Base-by-base conservation (phyloP, 768 basidiomycete genomes). In the Strobilomyces dryophilus region DNA sequence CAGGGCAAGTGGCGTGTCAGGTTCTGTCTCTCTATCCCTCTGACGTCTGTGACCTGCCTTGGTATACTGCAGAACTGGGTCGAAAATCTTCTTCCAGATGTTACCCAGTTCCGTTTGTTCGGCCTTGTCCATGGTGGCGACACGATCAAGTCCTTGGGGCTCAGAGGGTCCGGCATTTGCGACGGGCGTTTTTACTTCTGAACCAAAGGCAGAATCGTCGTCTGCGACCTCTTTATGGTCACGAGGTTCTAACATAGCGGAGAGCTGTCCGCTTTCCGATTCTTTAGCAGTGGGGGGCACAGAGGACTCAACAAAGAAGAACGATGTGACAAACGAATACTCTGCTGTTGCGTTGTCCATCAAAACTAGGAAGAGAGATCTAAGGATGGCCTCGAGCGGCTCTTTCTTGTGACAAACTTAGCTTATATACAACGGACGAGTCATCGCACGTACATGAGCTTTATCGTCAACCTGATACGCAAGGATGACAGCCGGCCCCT, bases 271-370 rank as follows among this genome's bases (percentile, higher is more conserved):
- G 5, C 52, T 70, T 36, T 71, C 68, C 3, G 64, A 52, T 44
- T 78, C 80, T 26, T 56, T 57, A 11, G 71, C 63, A 18, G 72
- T 68, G 2, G 71, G 60, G 7, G 47, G 61, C 55, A 39, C 64
- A 34, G 56, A 49, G 5, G 56, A 64, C 54, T 66, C 67, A 5
- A 60, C 60, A 7, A 80, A 74, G 73, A 98, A 98, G 74, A 99
- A 98, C 0, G 83, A 74, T 10, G 83, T 81, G 47, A 97, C 71
- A 62, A 98, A 98, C 1, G 84, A 77, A 70, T 94, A 95, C 71
- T 98, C 95, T 27, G 93, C 83, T 1, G 89, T 89, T 4, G 91
- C 87, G 64, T 99, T 98, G 73, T 98, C 94, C 80, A 95, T 85
- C 55, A 98, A 81, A 48, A 97, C 95, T 47, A 98, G 75, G 45